Evolutionary conservation across 2,329 filamentous ascomycete species (phyloP).

Genomic region (Fusarium marasasianum): DNA sequence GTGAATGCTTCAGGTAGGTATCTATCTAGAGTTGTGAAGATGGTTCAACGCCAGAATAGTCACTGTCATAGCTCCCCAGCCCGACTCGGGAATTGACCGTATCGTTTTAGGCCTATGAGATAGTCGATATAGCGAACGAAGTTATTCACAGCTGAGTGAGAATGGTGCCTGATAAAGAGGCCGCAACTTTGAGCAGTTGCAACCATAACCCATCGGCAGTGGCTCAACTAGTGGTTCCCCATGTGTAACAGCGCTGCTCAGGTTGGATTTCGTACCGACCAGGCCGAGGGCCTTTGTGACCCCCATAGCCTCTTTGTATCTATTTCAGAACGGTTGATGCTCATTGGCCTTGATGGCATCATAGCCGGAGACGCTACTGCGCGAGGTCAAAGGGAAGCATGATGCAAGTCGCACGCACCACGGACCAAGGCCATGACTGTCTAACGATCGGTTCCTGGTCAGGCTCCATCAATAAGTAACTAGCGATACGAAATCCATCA

Average conservation of each 20-base stretch:
- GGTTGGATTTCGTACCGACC: conserved; percentile 21
- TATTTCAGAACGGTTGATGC: conserved; percentile 4
- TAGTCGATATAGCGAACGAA: neutral
- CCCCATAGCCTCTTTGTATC: neutral
- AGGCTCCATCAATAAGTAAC: conserved; percentile 10
- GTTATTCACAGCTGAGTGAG: conserved; percentile 1
- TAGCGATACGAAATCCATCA: conserved; percentile 16
- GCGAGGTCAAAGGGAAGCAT: conserved; percentile 18
- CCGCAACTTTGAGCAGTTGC: conserved; percentile 3
- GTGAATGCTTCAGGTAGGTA: conserved; percentile 24
- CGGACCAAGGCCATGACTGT: conserved; percentile 15
- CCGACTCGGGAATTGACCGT: neutral
- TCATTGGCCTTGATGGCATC: conserved; percentile 13
- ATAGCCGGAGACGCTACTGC: conserved; percentile 19
- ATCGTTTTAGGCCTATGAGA: neutral
- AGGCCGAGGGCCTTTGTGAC: conserved; percentile 14
- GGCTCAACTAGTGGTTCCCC: conserved; percentile 20
- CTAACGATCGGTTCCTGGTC: conserved; percentile 18
- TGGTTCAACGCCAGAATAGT: neutral
- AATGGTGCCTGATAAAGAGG: neutral
- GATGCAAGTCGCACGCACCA: conserved; percentile 17
- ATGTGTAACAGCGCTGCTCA: conserved; percentile 22
- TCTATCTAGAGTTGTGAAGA: neutral
- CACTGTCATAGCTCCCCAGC: neutral
- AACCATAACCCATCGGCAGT: conserved; percentile 14